Conservation (phyloP, 2,329 filamentous ascomycete species). For the Ophiostoma sp. region DNA sequence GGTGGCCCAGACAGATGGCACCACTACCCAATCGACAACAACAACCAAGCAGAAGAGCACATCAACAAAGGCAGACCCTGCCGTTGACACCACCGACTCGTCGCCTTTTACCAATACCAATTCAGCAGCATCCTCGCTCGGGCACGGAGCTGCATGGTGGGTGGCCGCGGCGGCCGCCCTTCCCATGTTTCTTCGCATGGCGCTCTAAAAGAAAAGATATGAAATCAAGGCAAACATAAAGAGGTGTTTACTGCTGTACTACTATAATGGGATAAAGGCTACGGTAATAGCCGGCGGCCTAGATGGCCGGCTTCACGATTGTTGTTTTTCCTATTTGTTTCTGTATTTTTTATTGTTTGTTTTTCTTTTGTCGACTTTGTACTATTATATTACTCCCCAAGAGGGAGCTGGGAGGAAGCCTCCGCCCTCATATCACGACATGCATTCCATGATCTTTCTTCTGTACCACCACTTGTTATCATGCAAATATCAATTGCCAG, state of each 20-base stretch:
- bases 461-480: not conserved
- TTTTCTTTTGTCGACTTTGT: not conserved
- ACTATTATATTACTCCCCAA: not conserved
- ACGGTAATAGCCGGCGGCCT: not conserved
- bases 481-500: not conserved
- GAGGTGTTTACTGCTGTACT: not conserved
- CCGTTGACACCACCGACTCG: conserved; percentile 24
- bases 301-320: not conserved
- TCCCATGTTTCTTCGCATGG: conserved; percentile 11
- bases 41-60: conserved; percentile 13
- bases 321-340: not conserved
- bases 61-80: conserved; percentile 5
- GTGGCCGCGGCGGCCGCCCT: not conserved
- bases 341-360: not conserved
- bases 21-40: conserved; percentile 2
- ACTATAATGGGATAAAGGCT: not conserved
- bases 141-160: not conserved
- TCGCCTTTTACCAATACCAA: conserved; percentile 27
- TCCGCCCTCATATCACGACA: not conserved
- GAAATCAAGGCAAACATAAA: not conserved
- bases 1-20: not conserved
- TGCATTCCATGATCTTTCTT: not conserved
- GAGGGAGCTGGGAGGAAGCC: not conserved
- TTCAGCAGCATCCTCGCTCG: not conserved
- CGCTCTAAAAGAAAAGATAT: not conserved